These are phyloP conservation scores for Hanseniaspora mollemarum DNA, from an alignment of 805 yeast genomes.

Conservation along the genomic window DNA sequence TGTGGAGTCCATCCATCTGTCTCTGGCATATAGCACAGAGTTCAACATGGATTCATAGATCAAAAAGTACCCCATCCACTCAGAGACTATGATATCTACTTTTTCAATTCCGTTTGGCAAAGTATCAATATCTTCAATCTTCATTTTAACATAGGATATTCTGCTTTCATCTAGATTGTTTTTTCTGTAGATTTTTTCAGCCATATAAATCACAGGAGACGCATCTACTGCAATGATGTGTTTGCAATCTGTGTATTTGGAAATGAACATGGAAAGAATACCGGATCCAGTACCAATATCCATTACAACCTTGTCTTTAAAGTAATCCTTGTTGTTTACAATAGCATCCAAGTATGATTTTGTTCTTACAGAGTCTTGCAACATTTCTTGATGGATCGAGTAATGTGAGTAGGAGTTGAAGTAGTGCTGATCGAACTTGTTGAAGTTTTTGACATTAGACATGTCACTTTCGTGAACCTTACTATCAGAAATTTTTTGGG, in stretches of 20 bases:
- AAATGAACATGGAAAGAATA: constrained; percentile 94
- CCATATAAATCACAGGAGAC: constrained; percentile 93
- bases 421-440: constrained; percentile 80
- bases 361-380: constrained; percentile 89
- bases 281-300: constrained; percentile 99
- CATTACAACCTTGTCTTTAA: constrained; percentile 84
- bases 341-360: constrained; percentile 85
- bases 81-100: constrained; percentile 91
- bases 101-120: constrained; percentile 56
- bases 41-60: constrained; percentile 96
- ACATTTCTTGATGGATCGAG: constrained; percentile 98
- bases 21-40: constrained; percentile 89
- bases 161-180: constrained; percentile 70
- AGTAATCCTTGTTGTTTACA: constrained; percentile 73
- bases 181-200: constrained; percentile 69
- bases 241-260: constrained; percentile 87
- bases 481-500: constrained; percentile 12
- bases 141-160: constrained; percentile 81
- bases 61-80: constrained; percentile 98
- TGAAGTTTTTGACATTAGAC: constrained; percentile 59
- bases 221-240: constrained; percentile 96
- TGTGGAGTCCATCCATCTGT: constrained; percentile 57
- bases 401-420: constrained; percentile 92
- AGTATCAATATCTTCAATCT: constrained; percentile 71
- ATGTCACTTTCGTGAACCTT: constrained; percentile 28